phyloP scores from a whole-genome alignment of 2,329 filamentous ascomycete species.

The Hypoxylon sp. region DNA sequence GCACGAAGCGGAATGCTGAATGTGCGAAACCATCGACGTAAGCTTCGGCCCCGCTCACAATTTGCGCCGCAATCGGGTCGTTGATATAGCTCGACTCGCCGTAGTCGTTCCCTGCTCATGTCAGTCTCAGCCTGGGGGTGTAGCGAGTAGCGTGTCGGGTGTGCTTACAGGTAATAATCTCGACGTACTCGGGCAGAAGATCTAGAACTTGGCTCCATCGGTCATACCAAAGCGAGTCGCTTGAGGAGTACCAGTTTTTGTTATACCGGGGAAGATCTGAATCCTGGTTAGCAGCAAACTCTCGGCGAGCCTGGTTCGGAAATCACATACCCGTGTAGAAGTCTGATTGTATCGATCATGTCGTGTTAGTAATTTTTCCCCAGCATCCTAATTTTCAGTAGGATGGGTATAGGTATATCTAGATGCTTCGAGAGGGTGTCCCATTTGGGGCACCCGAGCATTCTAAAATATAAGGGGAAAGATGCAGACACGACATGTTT shows the following conservation, averaged over 20 bases:
- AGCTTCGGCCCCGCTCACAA: constrained; percentile 60
- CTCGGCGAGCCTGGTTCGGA: neutral
- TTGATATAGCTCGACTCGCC: constrained; percentile 69
- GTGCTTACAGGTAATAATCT: constrained; percentile 64
- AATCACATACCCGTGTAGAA: constrained; percentile 53
- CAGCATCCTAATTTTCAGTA: too few relatives aligned
- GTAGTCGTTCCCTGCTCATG: constrained; percentile 64
- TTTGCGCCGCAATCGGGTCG: constrained; percentile 57
- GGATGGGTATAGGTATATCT: too few relatives aligned
- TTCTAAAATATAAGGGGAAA: too few relatives aligned
- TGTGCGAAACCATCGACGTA: constrained; percentile 63
- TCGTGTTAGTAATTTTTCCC: too few relatives aligned
- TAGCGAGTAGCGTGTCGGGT: neutral
- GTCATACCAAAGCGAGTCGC: constrained; percentile 65
- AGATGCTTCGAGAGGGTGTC: too few relatives aligned
- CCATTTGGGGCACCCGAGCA: too few relatives aligned
- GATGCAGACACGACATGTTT: too few relatives aligned
- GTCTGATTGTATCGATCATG: too few relatives aligned
- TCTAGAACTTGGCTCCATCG: constrained; percentile 66
- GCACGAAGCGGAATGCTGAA: constrained; percentile 59
- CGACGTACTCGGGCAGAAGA: constrained; percentile 63
- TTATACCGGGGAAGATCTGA: constrained; percentile 60
- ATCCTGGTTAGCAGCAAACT: constrained; percentile 8
- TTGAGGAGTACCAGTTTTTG: constrained; percentile 66
- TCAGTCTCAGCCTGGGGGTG: constrained; percentile 16